Evolutionary conservation across 305 asterid genomes (phyloP).

Genomic region (Plantago coronopus): DNA sequence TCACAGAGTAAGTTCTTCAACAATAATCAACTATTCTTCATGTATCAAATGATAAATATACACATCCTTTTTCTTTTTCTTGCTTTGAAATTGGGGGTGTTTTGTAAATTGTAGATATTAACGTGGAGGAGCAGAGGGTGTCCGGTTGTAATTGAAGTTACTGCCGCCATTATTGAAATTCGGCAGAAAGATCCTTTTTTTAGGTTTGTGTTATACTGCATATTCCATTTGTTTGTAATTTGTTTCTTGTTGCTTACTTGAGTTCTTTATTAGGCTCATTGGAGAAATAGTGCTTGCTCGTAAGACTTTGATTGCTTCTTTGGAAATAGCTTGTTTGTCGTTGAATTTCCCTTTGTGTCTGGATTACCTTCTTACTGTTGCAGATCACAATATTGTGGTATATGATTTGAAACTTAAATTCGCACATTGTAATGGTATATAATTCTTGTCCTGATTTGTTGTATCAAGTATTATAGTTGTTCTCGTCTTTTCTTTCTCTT

Average conservation of each 20-base stretch:
- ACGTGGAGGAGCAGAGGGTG: constrained; percentile 91
- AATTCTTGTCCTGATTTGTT: not conserved
- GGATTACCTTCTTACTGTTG: too few relatives aligned
- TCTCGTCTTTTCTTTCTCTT: not conserved
- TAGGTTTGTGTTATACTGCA: constrained; percentile 32
- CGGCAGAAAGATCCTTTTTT: constrained; percentile 80
- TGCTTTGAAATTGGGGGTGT: constrained; percentile 13
- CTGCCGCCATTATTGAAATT: constrained; percentile 72
- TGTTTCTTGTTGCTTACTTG: not conserved
- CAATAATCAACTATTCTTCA: not conserved
- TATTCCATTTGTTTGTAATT: not conserved
- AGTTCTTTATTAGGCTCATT: not conserved
- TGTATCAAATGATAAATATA: too few relatives aligned
- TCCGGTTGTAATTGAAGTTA: constrained; percentile 61
- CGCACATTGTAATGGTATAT: too few relatives aligned
- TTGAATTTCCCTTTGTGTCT: too few relatives aligned
- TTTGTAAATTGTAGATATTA: constrained; percentile 38
- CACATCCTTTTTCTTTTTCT: not conserved
- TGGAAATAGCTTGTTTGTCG: too few relatives aligned
- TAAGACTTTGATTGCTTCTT: too few relatives aligned
- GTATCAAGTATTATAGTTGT: too few relatives aligned
- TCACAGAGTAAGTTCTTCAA: constrained; percentile 39
- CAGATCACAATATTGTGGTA: too few relatives aligned
- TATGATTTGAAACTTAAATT: too few relatives aligned
- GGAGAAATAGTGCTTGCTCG: not conserved